Evolutionary conservation across 805 yeast species (phyloP), one percentile per base, ranked within the genome.

Genomic region (Wickerhamomyces xylosicus): DNA sequence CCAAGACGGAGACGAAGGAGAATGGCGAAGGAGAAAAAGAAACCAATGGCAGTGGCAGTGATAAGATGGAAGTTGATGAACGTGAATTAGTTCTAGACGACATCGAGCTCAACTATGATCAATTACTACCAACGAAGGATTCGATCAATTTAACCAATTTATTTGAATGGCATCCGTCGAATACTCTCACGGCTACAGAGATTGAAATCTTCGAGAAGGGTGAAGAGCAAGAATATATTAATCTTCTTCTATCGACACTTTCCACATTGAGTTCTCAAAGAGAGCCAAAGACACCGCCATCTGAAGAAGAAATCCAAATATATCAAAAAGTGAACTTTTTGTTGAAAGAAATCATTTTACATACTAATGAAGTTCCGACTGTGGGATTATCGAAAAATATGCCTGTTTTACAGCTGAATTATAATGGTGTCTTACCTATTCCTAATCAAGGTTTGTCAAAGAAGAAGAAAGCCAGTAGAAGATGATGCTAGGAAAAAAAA

Each of bases 341-440:
- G 25, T 48, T 81, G 41, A 62, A 69, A 13, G 66, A 72, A 34
- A 62, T 74, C 39, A 42, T 68, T 37, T 56, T 48, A 38, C 62
- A 41, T 33, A 67, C 36, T 45, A 69, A 42, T 45, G 69, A 41
- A 47, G 57, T 54, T 5, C 57, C 50, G 44, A 60, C 49, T 19
- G 35, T 63, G 10, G 58, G 58, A 19, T 52, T 46, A 17, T 56
- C 62, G 34, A 58, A 62, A 32, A 59, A 59, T 19, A 56, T 89
- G 35, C 95, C 95, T 1, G 79, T 83, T 1, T 67, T 83, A 41
- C 77, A 77, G 53, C 72, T 78, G 19, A 85, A 79, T 47, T 87
- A 85, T 52, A 62, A 72, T 29, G 97, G 97, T 35, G 70, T 81
- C 1, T 67, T 89, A 52, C 96, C 96, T 1, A 82, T 84, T 2